These are phyloP conservation scores for Metschnikowia dekortorum DNA, from an alignment of 805 yeast species.

Conservation along the genomic window DNA sequence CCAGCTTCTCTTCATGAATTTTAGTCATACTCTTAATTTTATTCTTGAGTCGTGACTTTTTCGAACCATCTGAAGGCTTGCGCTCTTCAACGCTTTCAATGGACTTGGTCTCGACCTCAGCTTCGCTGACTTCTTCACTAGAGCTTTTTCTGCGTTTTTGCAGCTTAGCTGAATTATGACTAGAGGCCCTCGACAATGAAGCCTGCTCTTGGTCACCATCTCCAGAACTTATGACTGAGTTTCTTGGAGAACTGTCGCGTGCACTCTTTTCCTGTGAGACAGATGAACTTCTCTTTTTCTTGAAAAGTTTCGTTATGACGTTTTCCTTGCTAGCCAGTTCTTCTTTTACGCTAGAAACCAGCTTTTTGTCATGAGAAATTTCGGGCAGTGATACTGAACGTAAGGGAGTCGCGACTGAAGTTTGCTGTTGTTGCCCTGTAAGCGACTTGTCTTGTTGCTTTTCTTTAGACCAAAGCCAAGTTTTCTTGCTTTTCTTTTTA, in stretches of 20 bases:
- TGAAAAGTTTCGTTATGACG: slow-evolving; percentile 39
- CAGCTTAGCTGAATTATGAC: background rate
- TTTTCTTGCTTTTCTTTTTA: slow-evolving; percentile 29
- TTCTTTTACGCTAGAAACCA: slow-evolving; percentile 1
- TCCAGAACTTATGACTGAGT: background rate
- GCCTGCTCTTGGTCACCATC: background rate
- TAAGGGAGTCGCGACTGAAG: slow-evolving; percentile 11
- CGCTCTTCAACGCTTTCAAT: slow-evolving; percentile 1
- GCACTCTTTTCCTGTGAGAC: slow-evolving; percentile 8
- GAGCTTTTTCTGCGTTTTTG: background rate
- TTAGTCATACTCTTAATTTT: slow-evolving; percentile 16
- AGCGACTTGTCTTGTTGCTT: slow-evolving; percentile 6
- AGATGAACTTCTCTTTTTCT: slow-evolving; percentile 25
- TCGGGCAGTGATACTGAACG: slow-evolving; percentile 41
- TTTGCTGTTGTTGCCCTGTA: background rate
- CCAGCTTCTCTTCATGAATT: slow-evolving; percentile 9
- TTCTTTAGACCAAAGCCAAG: slow-evolving; percentile 40
- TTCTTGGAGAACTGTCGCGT: background rate
- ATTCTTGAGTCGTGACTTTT: slow-evolving; percentile 13
- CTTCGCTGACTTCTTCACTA: background rate
- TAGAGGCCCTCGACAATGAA: background rate
- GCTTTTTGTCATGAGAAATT: slow-evolving; percentile 11
- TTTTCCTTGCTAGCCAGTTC: slow-evolving; percentile 32
- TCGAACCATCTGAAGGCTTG: slow-evolving; percentile 8
- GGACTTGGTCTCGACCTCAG: background rate